Evolutionary conservation across 2,329 filamentous ascomycete species (phyloP).

Genomic region (Phyllosticta citriasiana): DNA sequence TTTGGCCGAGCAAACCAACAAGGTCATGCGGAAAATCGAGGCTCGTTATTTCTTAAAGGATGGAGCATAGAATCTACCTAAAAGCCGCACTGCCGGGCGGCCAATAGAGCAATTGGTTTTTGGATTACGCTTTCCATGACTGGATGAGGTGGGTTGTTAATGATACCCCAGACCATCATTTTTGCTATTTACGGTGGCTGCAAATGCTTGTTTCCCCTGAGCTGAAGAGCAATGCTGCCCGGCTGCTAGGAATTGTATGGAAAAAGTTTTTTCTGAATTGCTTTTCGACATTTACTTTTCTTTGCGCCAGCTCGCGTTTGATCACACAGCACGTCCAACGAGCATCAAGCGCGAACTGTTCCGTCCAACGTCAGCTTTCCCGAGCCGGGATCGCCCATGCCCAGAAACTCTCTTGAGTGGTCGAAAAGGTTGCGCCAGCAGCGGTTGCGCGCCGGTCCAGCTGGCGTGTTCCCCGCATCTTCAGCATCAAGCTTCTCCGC

Average conservation of each 20-base stretch:
- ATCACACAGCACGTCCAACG: not conserved
- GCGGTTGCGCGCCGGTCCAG: not conserved
- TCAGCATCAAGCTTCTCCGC: not conserved
- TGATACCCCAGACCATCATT: not conserved
- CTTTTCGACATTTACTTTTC: not conserved
- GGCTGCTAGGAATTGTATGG: not conserved
- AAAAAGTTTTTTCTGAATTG: not conserved
- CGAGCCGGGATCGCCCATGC: not conserved
- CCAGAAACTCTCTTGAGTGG: not conserved
- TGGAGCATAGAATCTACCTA: conserved; percentile 30
- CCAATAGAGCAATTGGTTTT: not conserved
- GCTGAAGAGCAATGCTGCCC: not conserved
- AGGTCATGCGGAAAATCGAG: conserved; percentile 75
- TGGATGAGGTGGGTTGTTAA: not conserved
- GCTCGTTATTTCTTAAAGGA: conserved; percentile 40
- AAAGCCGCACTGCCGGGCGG: not conserved
- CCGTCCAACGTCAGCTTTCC: not conserved
- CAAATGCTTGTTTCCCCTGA: not conserved
- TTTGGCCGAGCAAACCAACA: conserved; percentile 94
- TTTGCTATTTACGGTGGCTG: not conserved
- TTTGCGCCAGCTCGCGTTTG: not conserved
- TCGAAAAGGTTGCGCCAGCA: not conserved
- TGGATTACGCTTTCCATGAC: not conserved
- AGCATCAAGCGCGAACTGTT: not conserved
- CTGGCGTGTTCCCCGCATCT: not conserved